Evolutionary conservation across 306 rosid species (phyloP).

Genomic region (Gastrolobium villosum): DNA sequence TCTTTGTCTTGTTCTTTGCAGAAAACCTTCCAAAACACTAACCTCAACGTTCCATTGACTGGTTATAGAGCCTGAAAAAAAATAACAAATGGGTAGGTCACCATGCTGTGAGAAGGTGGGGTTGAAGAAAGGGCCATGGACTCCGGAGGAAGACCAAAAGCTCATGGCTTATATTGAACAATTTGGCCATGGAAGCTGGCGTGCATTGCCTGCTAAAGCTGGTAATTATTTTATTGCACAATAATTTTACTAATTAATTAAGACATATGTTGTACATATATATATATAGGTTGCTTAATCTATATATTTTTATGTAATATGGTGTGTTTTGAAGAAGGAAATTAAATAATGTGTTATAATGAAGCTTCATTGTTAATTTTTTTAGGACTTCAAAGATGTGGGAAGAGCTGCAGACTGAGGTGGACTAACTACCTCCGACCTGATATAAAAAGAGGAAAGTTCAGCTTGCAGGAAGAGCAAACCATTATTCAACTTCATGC

Average conservation of each 20-base stretch:
- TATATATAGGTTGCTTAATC: no score
- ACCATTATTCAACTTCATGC: constrained; percentile 70
- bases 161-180: constrained; percentile 64
- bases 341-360: not conserved
- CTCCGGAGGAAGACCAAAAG: constrained; percentile 68
- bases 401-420: constrained; percentile 67
- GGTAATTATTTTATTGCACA: constrained; percentile 36
- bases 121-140: constrained; percentile 75
- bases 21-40: not conserved
- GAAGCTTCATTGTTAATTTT: not conserved
- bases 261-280: no score
- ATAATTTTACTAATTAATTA: no score
- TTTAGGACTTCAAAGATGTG: constrained; percentile 64
- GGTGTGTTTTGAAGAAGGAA: not conserved
- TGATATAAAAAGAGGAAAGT: constrained; percentile 65
- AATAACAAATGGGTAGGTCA: constrained; percentile 67
- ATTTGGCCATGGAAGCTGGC: constrained; percentile 79
- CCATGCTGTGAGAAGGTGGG: constrained; percentile 60
- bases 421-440: constrained; percentile 69
- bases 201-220: constrained; percentile 70
- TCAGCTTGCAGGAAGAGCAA: constrained; percentile 64
- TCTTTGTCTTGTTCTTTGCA: not conserved
- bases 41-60: constrained; percentile 7
- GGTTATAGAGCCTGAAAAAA: not conserved
- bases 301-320: no score